Evolutionary conservation across 140 eudicot genomes (phyloP).

Genomic region (Flaveria floridana): DNA sequence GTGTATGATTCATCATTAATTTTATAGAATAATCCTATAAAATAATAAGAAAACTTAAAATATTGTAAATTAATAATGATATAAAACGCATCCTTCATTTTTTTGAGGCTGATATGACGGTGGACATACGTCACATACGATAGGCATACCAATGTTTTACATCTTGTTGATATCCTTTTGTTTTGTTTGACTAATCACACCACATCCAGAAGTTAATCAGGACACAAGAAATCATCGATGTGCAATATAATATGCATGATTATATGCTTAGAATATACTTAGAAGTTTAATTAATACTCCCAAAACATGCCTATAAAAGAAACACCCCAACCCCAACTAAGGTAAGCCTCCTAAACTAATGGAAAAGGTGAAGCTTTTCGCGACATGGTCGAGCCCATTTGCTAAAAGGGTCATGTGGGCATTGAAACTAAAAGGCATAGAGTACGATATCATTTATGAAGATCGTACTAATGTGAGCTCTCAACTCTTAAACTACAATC

Average conservation of each 20-base stretch:
- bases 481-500: constrained; percentile 35
- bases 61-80: background rate
- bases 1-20: too few species aligned
- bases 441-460: constrained; percentile 30
- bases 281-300: background rate
- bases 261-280: constrained; percentile 6
- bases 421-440: constrained; percentile 29
- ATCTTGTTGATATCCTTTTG: background rate
- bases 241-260: background rate
- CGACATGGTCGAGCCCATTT: constrained; percentile 29
- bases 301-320: constrained; percentile 16
- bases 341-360: constrained; percentile 8
- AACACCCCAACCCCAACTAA: background rate
- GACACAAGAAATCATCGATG: background rate
- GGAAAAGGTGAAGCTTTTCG: constrained; percentile 33
- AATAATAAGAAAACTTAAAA: background rate
- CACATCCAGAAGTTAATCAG: background rate
- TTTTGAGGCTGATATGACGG: background rate
- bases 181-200: constrained; percentile 1
- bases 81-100: background rate
- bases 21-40: too few species aligned
- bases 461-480: constrained; percentile 30
- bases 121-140: background rate
- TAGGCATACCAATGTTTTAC: background rate
- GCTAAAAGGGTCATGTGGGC: constrained; percentile 31